Base-by-base conservation (phyloP, 1,139 yeast species). In the Diutina catenulata region DNA sequence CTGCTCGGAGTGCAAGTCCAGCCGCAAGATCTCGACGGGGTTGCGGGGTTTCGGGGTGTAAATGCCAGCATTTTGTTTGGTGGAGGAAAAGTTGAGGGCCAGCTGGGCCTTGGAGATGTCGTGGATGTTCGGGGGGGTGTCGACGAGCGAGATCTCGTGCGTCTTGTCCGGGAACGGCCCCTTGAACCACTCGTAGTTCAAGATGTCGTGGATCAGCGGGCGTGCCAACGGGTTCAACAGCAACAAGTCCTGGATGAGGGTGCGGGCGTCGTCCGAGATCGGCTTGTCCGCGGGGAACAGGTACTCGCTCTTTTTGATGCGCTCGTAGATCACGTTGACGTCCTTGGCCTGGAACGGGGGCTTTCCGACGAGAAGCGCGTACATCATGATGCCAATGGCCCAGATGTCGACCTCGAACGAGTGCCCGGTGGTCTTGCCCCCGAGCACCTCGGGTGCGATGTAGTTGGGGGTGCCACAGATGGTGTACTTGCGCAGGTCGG, bases 391-490 rank as follows among this genome's bases (percentile, higher is more conserved):
- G 43, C 98, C 98, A 49, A 87, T 77, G 6, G 97, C 94, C 98
- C 98, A 91, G 47, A 86, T 75, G 56, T 91, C 98, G 31, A 87
- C 96, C 57, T 87, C 95, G 53, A 78, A 87, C 41, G 94, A 78
- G 58, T 91, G 97, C 3, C 96, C 97, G 23, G 80, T 76, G 40
- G 70, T 74, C 51, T 86, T 84, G 21, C 95, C 95, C 37, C 87
- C 83, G 46, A 91, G 67, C 13, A 91, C 95, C 60, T 91, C 98
- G 8, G 98, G 98, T 0, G 97, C 96, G 55, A 91, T 91, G 56
- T 91, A 91, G 60, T 91, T 91, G 43, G 98, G 98, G 13, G 98
- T 91, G 41, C 98, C 98, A 59, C 98, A 91, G 41, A 91, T 84
- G 38, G 98, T 88, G 53, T 79, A 83, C 52, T 88, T 86, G 48